Evolutionary conservation across 2,329 filamentous ascomycete genomes (phyloP).

Genomic region (Sporothrix protearum): DNA sequence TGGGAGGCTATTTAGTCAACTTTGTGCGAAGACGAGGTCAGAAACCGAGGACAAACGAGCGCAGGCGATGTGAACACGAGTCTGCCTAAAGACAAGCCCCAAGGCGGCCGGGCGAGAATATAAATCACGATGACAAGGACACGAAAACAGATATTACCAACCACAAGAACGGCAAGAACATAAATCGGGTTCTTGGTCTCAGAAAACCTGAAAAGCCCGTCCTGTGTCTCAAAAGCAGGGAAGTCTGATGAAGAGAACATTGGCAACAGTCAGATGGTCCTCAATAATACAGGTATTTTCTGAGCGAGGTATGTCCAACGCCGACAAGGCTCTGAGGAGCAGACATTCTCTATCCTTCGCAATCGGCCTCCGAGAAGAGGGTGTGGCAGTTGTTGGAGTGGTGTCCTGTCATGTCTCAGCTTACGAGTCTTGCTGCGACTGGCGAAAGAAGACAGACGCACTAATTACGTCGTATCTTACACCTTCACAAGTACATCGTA

Average conservation of each 20-base stretch:
- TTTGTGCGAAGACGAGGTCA: slow-evolving; percentile 3
- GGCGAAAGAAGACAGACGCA: background rate
- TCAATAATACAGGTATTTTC: background rate
- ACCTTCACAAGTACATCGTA: too few species aligned
- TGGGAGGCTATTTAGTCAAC: background rate
- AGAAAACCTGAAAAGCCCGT: background rate
- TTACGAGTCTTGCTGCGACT: slow-evolving; percentile 16
- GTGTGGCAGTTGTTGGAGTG: background rate
- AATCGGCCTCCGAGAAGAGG: background rate
- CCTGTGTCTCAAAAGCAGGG: slow-evolving; percentile 11
- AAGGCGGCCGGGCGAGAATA: background rate
- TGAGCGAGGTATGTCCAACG: background rate
- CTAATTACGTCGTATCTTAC: too few species aligned
- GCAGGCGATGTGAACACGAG: background rate
- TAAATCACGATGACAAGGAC: background rate
- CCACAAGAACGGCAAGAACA: background rate
- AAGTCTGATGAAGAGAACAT: background rate
- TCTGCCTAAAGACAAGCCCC: background rate
- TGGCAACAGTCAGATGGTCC: slow-evolving; percentile 9
- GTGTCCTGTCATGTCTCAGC: background rate
- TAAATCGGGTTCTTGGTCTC: slow-evolving; percentile 1
- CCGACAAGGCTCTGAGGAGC: slow-evolving; percentile 1
- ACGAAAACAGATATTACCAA: background rate
- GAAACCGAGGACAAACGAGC: background rate
- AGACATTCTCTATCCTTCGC: background rate